Conservation (phyloP, 371 early-diverging fungal genomes). For the Mortierella sp. region DNA sequence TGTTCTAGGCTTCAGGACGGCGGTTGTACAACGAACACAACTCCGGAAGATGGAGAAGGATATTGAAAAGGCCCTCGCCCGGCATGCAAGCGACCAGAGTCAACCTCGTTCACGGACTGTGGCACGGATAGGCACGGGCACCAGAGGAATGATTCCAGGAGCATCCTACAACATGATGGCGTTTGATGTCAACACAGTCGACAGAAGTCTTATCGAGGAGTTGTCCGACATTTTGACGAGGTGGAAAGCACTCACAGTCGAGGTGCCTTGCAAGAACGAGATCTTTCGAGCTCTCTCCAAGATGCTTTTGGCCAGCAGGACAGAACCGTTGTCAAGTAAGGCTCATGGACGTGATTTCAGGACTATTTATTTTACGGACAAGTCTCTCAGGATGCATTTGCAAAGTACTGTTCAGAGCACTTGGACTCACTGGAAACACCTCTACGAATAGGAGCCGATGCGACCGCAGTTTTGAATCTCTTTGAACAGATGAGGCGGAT, state of each 20-base stretch:
- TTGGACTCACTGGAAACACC: neutral
- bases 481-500: slow-evolving; percentile 44
- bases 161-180: slow-evolving; percentile 38
- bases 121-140: slow-evolving; percentile 39
- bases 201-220: slow-evolving; percentile 36
- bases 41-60: slow-evolving; percentile 58
- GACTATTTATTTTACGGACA: neutral
- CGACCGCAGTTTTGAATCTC: slow-evolving; percentile 26
- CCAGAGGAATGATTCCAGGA: slow-evolving; percentile 52
- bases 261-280: slow-evolving; percentile 42
- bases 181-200: slow-evolving; percentile 18
- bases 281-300: slow-evolving; percentile 33
- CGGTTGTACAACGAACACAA: slow-evolving; percentile 54
- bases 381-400: neutral
- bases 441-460: slow-evolving; percentile 26
- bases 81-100: slow-evolving; percentile 27
- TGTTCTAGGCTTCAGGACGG: slow-evolving; percentile 50
- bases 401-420: neutral
- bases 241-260: slow-evolving; percentile 44
- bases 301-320: slow-evolving; percentile 30
- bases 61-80: slow-evolving; percentile 45
- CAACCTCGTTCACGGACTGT: slow-evolving; percentile 40
- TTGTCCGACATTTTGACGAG: slow-evolving; percentile 36
- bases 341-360: neutral
- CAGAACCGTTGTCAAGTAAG: slow-evolving; percentile 39